phyloP scores from a whole-genome alignment of 2,329 filamentous ascomycete species.

The Fusarium nurragi region DNA sequence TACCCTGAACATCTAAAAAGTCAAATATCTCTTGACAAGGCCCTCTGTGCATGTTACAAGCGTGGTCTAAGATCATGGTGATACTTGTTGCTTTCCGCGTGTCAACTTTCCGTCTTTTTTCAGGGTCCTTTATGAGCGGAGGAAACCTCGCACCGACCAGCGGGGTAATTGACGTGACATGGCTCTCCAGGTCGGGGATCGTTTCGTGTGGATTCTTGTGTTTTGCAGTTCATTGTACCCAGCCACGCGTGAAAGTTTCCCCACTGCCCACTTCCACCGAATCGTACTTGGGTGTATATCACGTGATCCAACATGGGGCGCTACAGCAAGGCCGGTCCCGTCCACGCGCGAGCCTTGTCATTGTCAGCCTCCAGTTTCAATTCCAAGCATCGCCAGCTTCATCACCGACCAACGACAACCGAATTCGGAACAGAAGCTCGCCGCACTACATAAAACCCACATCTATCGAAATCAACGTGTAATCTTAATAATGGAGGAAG shows the following conservation, averaged over 20 bases:
- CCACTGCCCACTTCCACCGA: background rate
- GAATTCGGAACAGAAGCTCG: background rate
- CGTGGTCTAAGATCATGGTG: background rate
- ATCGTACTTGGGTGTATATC: background rate
- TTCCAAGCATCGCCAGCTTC: conserved; percentile 27
- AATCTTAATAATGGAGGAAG: conserved; percentile 64
- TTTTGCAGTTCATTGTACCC: conserved; percentile 27
- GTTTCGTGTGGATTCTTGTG: conserved; percentile 30
- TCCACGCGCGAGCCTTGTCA: conserved; percentile 43
- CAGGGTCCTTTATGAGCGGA: conserved; percentile 29
- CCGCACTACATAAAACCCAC: background rate
- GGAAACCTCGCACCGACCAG: conserved; percentile 31
- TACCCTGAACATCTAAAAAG: conserved; percentile 3
- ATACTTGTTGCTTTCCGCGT: conserved; percentile 22
- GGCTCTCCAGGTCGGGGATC: conserved; percentile 32
- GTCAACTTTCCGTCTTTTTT: conserved; percentile 17
- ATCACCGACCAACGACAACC: conserved; percentile 15
- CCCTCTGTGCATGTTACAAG: conserved; percentile 8
- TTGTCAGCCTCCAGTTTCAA: conserved; percentile 36
- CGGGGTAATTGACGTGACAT: conserved; percentile 36
- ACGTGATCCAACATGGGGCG: conserved; percentile 32
- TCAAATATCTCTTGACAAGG: conserved; percentile 12
- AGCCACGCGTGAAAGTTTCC: conserved; percentile 23
- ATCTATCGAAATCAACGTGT: background rate
- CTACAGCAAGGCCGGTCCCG: conserved; percentile 27